Evolutionary conservation across 2,329 filamentous ascomycete species (phyloP), one percentile per base, ranked within the genome.

Genomic region (Claviceps lovelessii): DNA sequence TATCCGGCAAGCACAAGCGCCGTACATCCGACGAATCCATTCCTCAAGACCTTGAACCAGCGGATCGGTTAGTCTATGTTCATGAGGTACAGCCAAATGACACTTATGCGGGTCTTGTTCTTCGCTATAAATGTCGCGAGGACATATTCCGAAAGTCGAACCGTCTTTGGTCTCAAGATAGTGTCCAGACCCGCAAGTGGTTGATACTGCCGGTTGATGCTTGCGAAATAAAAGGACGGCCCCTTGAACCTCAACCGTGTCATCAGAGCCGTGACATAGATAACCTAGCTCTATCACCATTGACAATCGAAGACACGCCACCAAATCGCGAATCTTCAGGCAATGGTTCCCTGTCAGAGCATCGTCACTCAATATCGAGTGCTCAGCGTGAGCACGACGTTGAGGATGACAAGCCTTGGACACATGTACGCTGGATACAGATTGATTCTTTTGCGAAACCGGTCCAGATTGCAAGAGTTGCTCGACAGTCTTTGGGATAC

Each of bases 111-210:
- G 91, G 93, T 3, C 83, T 98, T 52, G 86, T 93, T 53, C 84
- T 98, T 60, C 87, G 85, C 62, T 98, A 94, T 69, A 85, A 88
- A 62, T 97, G 91, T 67, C 81, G 87, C 58, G 83, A 90, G 55
- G 85, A 90, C 50, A 79, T 86, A 2, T 84, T 98, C 60, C 80
- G 88, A 56, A 93, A 88, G 66, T 84, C 89, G 44, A 98, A 98
- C 67, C 83, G 93, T 11, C 83, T 98, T 64, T 98, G 93, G 93
- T 88, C 90, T 7, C 88, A 90, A 59, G 93, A 97, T 65, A 89
- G 83, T 58, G 85, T 97, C 41, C 91, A 96, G 67, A 81, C 84
- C 50, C 83, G 90, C 56, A 88, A 88, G 63, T 84, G 81, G 59
- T 77, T 98, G 17, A 78, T 90, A 9, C 73, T 98, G 53, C 93